Conservation (phyloP, 1,284 basidiomycete genomes). For the Austroboletus niveus region DNA sequence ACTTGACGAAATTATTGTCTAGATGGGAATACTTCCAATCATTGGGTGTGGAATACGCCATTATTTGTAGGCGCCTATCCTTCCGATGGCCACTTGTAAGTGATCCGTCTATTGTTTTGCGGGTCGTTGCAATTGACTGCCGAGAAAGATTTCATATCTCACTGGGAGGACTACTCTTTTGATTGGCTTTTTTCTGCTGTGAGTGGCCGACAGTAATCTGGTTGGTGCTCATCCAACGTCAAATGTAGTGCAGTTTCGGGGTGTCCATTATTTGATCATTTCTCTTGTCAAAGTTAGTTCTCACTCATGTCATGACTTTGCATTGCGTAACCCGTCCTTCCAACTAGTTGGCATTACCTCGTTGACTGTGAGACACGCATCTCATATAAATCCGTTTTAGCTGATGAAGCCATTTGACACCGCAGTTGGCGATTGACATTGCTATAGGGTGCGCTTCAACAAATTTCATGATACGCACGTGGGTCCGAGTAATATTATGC, state of each 20-base stretch:
- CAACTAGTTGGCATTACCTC: constrained; percentile 2
- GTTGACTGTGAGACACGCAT: constrained; percentile 5
- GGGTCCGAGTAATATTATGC: not conserved
- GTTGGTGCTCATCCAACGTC: not conserved
- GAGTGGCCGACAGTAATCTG: not conserved
- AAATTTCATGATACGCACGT: constrained; percentile 32
- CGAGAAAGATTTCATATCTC: constrained; percentile 21
- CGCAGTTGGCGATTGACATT: constrained; percentile 8
- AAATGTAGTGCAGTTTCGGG: constrained; percentile 8
- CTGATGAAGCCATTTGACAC: not conserved
- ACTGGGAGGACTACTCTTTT: constrained; percentile 15
- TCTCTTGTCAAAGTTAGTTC: constrained; percentile 19
- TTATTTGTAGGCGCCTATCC: constrained; percentile 15
- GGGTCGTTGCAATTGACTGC: not conserved
- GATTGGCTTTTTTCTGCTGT: constrained; percentile 13
- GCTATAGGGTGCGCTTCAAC: constrained; percentile 17
- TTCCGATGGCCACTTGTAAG: constrained; percentile 26
- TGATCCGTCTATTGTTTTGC: not conserved
- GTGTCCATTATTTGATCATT: not conserved
- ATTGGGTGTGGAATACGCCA: constrained; percentile 18
- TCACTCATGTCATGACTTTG: not conserved
- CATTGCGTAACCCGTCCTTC: not conserved
- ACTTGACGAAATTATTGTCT: not conserved
- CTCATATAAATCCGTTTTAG: not conserved
- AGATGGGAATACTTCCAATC: constrained; percentile 26